Percentiles rank a stretch among this genome's conserved stretches.
phyloP scores from a whole-genome alignment of 2,329 filamentous ascomycete species.

The Claviceps maximensis region DNA sequence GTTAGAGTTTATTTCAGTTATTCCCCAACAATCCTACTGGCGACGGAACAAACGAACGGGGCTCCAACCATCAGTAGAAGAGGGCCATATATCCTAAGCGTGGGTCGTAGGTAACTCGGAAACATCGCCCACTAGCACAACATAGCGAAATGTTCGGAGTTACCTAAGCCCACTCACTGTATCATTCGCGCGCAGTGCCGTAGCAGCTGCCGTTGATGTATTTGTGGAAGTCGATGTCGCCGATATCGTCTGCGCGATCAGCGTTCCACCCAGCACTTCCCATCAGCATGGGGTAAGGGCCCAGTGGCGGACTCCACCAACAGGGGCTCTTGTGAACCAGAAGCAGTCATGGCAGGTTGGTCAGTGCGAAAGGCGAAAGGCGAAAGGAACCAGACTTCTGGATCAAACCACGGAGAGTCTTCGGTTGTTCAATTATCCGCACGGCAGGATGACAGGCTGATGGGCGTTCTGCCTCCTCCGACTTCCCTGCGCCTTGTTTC shows the following conservation, averaged over 20 bases:
- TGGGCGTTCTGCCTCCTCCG: background rate
- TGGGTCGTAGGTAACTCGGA: no score
- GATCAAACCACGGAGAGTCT: background rate
- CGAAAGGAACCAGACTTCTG: background rate
- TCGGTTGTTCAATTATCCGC: background rate
- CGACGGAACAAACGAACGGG: background rate
- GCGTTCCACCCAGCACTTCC: no score
- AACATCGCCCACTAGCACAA: no score
- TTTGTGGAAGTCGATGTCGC: no score
- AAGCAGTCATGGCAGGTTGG: background rate
- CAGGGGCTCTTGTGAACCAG: background rate
- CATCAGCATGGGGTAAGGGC: background rate
- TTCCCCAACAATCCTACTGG: background rate
- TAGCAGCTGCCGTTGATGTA: no score
- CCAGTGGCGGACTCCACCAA: background rate
- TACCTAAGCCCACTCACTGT: no score
- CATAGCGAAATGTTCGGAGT: no score
- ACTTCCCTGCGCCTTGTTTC: background rate
- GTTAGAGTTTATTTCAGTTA: background rate
- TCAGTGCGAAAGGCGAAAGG: background rate
- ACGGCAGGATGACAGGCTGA: background rate
- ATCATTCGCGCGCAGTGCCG: no score
- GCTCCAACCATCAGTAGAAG: background rate
- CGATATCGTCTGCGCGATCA: no score
- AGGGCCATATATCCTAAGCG: background rate